Base-by-base conservation (phyloP, 148 eudicot species). In the Heliamphora exappendiculata region DNA sequence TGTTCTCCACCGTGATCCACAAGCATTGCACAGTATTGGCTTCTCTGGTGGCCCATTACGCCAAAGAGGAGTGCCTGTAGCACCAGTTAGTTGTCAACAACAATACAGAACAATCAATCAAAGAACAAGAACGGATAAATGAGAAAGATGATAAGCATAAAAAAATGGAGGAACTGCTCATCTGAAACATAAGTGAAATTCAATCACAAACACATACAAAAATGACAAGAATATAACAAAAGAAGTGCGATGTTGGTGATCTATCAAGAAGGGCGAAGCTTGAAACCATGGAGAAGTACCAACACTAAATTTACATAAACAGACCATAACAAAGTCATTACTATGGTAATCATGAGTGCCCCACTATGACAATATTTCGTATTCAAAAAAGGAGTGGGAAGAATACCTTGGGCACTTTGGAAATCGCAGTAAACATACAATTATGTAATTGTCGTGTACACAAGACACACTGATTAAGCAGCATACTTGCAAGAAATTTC, bases 1-100 rank as follows among this genome's bases (percentile, higher is more conserved):
- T 16, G 99, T 95, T 87, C 99, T 91, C 99, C 99, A 95, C 42
- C 99, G 82, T 3, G 99, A 91, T 26, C 99, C 99, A 82, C 99
- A 95, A 45, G 99, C 99, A 82, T 95, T 95, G 84, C 99, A 95
- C 29, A 92, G 90, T 33, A 95, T 84, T 42, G 98, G 99, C 91
- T 93, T 95, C 78, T 95, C 99, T 1, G 98, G 97, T 75, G 98
- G 99, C 62, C 99, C 99, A 80, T 95, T 95, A 75, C 99, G 90
- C 99, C 99, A 95, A 64, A 95, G 97, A 33, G 99, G 99, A 71
- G 99, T 95, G 87, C 91, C 99, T 95, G 85, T 75, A 74, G 65
- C 70, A 74, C 64, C 50, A 74, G 28, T 66, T 69, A 22, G 74
- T 20, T 53, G 81, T 79, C 74, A 75, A 84, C 82, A 75, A 69